Conservation (phyloP, 140 eudicot species). For the Stevia rebaudiana region DNA sequence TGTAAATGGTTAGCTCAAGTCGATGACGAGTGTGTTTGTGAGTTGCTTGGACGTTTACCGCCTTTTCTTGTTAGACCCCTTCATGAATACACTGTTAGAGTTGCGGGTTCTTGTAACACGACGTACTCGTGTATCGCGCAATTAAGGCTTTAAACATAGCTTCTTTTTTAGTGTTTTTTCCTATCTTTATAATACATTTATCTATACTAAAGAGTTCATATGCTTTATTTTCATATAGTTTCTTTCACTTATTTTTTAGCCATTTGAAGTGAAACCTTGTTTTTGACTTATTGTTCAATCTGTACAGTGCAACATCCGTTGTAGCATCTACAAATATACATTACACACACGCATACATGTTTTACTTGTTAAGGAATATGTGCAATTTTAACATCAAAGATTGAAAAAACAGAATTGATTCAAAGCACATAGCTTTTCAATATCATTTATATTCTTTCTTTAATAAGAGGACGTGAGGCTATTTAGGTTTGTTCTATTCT, state of each 20-base stretch:
- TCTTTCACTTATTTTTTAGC: not conserved
- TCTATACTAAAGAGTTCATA: slow-evolving; percentile 10
- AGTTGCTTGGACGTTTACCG: slow-evolving; percentile 58
- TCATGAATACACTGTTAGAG: slow-evolving; percentile 51
- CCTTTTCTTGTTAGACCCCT: slow-evolving; percentile 60
- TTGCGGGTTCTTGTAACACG: slow-evolving; percentile 43
- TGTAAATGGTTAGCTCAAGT: slow-evolving; percentile 70
- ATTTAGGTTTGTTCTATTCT: slow-evolving; percentile 17
- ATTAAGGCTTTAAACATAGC: slow-evolving; percentile 24
- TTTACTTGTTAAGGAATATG: slow-evolving; percentile 6
- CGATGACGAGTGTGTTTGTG: slow-evolving; percentile 67
- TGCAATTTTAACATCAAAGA: slow-evolving; percentile 4
- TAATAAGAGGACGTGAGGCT: slow-evolving; percentile 6
- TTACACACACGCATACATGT: not conserved
- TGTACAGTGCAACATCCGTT: slow-evolving; percentile 5
- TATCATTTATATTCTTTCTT: slow-evolving; percentile 4
- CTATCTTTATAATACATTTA: slow-evolving; percentile 16
- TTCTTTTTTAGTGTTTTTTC: not conserved
- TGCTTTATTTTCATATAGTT: slow-evolving; percentile 4
- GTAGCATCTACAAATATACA: not conserved
- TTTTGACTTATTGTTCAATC: not conserved
- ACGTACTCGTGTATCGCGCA: slow-evolving; percentile 47
- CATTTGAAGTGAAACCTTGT: not conserved
- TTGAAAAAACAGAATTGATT: slow-evolving; percentile 11
- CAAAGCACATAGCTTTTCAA: slow-evolving; percentile 6